Percentiles rank a stretch among this genome's conserved stretches.
phyloP scores from a whole-genome alignment of 768 basidiomycete genomes.

The Pleurotus tuber-regium region DNA sequence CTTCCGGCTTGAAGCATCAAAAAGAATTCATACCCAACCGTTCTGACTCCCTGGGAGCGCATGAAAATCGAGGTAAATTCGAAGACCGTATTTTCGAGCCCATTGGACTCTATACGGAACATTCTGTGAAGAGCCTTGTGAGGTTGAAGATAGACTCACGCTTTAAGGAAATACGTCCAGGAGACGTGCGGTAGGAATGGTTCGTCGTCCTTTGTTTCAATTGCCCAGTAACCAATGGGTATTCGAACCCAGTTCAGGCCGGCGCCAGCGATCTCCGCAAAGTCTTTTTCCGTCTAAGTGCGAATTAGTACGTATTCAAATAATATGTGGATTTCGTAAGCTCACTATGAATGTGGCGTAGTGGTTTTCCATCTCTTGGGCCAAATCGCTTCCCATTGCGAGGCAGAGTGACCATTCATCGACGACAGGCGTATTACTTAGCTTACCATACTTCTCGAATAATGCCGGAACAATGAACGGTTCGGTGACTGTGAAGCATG shows the following conservation, averaged over 20 bases:
- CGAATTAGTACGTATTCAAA: neutral
- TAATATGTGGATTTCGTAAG: slow-evolving; percentile 13
- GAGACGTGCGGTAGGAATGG: slow-evolving; percentile 77
- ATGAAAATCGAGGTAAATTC: slow-evolving; percentile 83
- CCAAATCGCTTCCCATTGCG: slow-evolving; percentile 64
- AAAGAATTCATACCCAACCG: slow-evolving; percentile 70
- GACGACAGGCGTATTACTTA: slow-evolving; percentile 41
- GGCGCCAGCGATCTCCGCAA: slow-evolving; percentile 69
- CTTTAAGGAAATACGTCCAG: slow-evolving; percentile 64
- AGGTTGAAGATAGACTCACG: too few relatives aligned
- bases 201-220: slow-evolving; percentile 71
- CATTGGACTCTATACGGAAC: slow-evolving; percentile 51
- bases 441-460: slow-evolving; percentile 59
- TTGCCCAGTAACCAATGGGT: slow-evolving; percentile 88
- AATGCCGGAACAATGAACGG: slow-evolving; percentile 74
- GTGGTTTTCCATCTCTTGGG: slow-evolving; percentile 70
- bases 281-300: slow-evolving; percentile 66
- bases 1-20: too few relatives aligned
- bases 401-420: slow-evolving; percentile 78
- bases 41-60: slow-evolving; percentile 77
- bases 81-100: slow-evolving; percentile 91
- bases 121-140: neutral
- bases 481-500: slow-evolving; percentile 49
- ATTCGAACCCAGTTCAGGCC: slow-evolving; percentile 88
- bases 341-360: slow-evolving; percentile 84